Evolutionary conservation across 305 asterid genomes (phyloP).

Genomic region (Ruellia speciosa): DNA sequence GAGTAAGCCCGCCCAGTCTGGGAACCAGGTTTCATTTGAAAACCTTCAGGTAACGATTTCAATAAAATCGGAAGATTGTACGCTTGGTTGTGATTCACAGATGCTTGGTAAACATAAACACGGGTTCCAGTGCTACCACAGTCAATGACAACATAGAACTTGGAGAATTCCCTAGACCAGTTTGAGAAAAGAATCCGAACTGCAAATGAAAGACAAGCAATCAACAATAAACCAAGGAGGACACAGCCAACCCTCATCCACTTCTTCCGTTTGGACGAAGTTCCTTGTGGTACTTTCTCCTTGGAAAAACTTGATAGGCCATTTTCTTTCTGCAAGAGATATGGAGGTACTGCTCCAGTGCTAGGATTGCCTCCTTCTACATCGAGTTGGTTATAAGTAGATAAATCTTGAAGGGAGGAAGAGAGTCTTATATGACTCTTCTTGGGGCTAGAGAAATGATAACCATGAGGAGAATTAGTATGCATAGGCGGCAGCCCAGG

Average conservation of each 20-base stretch:
- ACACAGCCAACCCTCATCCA: constrained; percentile 52
- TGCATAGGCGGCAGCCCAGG: constrained; percentile 49
- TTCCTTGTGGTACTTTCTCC: constrained; percentile 42
- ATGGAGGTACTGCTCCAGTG: constrained; percentile 32
- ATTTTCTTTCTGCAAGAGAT: constrained; percentile 38
- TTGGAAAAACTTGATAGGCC: constrained; percentile 68
- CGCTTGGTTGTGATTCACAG: constrained; percentile 41
- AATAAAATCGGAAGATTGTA: constrained; percentile 53
- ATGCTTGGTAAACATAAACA: constrained; percentile 76
- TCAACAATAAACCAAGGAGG: constrained; percentile 48
- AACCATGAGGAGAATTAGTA: constrained; percentile 37
- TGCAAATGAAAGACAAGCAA: constrained; percentile 45
- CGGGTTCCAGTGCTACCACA: constrained; percentile 99
- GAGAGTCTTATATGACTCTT: constrained; percentile 57
- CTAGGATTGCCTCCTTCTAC: constrained; percentile 45
- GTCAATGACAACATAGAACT: constrained; percentile 73
- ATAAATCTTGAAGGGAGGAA: constrained; percentile 87
- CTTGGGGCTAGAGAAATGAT: constrained; percentile 29
- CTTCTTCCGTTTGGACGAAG: constrained; percentile 36
- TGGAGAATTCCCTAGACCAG: constrained; percentile 53
- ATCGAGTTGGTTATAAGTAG: constrained; percentile 54
- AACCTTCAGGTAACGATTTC: constrained; percentile 76
- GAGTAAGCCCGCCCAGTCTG: constrained; percentile 74
- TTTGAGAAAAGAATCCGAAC: constrained; percentile 44
- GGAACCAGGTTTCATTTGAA: constrained; percentile 41